Evolutionary conservation across 2,329 filamentous ascomycete genomes (phyloP).

Genomic region (Tolypocladium inflatum): DNA sequence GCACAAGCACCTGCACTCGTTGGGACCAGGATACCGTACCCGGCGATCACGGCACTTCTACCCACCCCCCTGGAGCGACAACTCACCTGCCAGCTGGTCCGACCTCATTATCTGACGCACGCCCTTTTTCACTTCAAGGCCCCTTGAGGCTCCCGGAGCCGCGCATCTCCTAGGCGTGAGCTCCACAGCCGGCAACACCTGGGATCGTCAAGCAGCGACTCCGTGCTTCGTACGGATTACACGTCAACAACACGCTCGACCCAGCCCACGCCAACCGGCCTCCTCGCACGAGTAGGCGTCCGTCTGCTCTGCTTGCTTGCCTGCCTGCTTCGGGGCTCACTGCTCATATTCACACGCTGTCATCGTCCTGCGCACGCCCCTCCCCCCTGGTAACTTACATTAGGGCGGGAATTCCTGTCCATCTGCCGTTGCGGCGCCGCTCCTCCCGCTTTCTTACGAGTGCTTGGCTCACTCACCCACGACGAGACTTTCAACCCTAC

Average conservation of each 20-base stretch:
- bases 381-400: background rate
- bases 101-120: background rate
- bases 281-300: background rate
- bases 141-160: background rate
- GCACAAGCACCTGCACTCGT: background rate
- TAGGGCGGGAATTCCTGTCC: background rate
- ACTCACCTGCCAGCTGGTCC: background rate
- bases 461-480: background rate
- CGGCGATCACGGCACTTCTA: background rate
- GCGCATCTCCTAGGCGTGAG: background rate
- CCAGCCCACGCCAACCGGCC: background rate
- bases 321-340: background rate
- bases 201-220: background rate
- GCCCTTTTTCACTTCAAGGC: background rate
- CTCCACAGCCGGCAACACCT: constrained; percentile 1
- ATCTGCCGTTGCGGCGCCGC: constrained; percentile 3
- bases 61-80: background rate
- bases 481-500: background rate
- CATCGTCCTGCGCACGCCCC: background rate
- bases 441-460: background rate
- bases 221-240: too few species aligned
- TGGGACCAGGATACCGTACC: background rate
- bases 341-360: background rate
- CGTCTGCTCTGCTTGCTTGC: background rate
- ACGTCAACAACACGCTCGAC: background rate